A percentile compares a stretch with the other conserved stretches of the same genome.
Conservation (phyloP, 164 flowering plant species). For the Vitis rupestris region DNA sequence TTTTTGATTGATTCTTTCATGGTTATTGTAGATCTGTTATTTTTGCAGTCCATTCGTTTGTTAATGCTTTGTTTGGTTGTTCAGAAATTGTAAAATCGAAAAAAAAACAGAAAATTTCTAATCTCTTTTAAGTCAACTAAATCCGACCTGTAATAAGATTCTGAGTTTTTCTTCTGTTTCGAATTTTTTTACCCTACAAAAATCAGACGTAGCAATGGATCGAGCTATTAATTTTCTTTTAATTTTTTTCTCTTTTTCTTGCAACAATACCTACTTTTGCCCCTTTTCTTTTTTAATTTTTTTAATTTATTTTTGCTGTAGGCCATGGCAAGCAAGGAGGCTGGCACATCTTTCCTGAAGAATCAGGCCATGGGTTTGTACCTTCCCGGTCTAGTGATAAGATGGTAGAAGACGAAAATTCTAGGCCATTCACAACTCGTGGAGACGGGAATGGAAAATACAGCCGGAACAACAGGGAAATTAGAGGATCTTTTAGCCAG, state of each 20-base stretch:
- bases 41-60: too few species aligned
- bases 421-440: constrained; percentile 33
- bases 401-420: constrained; percentile 56
- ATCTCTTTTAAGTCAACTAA: too few species aligned
- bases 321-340: constrained; percentile 90
- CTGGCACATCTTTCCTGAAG: constrained; percentile 63
- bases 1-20: background rate
- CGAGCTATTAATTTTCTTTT: too few species aligned
- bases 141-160: too few species aligned
- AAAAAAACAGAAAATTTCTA: too few species aligned
- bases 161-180: too few species aligned
- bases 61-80: too few species aligned
- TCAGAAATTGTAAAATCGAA: too few species aligned
- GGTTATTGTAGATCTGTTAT: background rate
- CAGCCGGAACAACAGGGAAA: constrained; percentile 51
- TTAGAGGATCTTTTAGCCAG: constrained; percentile 45
- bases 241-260: background rate
- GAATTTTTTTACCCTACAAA: too few species aligned
- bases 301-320: constrained; percentile 44
- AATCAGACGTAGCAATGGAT: too few species aligned
- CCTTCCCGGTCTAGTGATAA: constrained; percentile 53
- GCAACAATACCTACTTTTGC: constrained; percentile 18
- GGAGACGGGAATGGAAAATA: constrained; percentile 60
- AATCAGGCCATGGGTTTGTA: constrained; percentile 45
- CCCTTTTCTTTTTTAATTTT: constrained; percentile 14